Evolutionary conservation across 2,329 filamentous ascomycete species (phyloP).

Genomic region (Phyllosticta citriasiana): DNA sequence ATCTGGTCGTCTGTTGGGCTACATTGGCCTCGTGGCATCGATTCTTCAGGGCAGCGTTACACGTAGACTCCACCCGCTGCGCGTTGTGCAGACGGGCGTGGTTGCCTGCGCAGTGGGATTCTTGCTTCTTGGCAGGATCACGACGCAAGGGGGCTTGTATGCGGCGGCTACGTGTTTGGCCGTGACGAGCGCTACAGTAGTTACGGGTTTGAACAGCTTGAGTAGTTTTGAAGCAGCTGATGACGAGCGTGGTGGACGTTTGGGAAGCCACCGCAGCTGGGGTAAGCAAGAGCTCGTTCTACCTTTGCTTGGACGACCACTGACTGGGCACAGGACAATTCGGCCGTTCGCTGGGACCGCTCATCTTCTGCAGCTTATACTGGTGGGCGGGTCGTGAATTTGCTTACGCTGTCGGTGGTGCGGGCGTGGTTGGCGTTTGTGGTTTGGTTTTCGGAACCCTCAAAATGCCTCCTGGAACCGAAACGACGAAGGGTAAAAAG

Average conservation of each 20-base stretch:
- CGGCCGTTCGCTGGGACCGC: conserved; percentile 73
- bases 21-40: conserved; percentile 82
- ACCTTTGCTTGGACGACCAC: neutral
- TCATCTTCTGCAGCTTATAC: conserved; percentile 90
- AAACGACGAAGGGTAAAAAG: conserved; percentile 13
- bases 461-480: conserved; percentile 48
- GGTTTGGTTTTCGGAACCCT: conserved; percentile 61
- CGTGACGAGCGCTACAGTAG: conserved; percentile 85
- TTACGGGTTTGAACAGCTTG: conserved; percentile 84
- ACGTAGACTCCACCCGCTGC: conserved; percentile 68
- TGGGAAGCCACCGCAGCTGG: conserved; percentile 70
- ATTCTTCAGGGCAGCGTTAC: conserved; percentile 91
- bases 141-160: conserved; percentile 63
- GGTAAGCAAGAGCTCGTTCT: conserved; percentile 21
- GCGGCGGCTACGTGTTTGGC: conserved; percentile 74
- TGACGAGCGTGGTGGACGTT: conserved; percentile 71
- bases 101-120: conserved; percentile 70
- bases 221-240: conserved; percentile 80
- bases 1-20: conserved; percentile 79
- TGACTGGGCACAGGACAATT: conserved; percentile 57
- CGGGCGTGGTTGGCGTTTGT: conserved; percentile 67
- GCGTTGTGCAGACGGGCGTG: conserved; percentile 71
- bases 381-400: conserved; percentile 93
- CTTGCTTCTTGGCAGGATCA: conserved; percentile 61
- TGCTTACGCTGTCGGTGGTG: conserved; percentile 72